Evolutionary conservation across 2,329 filamentous ascomycete species (phyloP).

Genomic region (Trichoderma endophyticum): DNA sequence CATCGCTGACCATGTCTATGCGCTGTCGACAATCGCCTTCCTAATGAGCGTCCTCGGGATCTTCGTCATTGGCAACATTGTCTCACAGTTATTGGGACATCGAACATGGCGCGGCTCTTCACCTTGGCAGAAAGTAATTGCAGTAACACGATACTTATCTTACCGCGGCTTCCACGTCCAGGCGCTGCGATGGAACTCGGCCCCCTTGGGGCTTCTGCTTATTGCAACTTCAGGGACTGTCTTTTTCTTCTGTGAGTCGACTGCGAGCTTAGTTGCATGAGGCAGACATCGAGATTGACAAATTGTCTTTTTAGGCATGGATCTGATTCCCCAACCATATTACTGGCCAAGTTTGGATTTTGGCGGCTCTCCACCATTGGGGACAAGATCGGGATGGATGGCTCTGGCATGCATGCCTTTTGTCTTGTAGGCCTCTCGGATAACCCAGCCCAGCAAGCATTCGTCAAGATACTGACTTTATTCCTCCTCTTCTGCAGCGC

Average conservation of each 20-base stretch:
- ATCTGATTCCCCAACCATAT: not conserved
- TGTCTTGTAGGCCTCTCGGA: not conserved
- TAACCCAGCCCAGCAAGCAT: not conserved
- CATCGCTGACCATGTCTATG: not conserved
- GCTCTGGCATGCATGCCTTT: not conserved
- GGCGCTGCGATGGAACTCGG: not conserved
- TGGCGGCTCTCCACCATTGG: not conserved
- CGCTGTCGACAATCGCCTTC: not conserved
- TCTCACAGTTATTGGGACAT: not conserved
- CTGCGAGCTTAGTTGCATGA: not conserved
- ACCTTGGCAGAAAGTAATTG: not conserved
- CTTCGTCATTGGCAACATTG: not conserved
- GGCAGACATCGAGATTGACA: not conserved
- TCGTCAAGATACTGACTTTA: not conserved
- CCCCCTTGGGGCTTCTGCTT: not conserved
- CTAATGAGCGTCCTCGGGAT: not conserved
- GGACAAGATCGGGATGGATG: not conserved
- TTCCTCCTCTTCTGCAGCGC: not conserved
- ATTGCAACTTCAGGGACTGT: not conserved
- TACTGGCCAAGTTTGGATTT: not conserved
- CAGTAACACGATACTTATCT: not conserved
- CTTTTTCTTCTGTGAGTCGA: not conserved
- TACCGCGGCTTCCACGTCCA: not conserved
- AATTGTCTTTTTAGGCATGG: not conserved
- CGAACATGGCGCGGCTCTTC: not conserved